Conservation (phyloP, 352 stramenopile species). For the Globisporangium yorkense region DNA sequence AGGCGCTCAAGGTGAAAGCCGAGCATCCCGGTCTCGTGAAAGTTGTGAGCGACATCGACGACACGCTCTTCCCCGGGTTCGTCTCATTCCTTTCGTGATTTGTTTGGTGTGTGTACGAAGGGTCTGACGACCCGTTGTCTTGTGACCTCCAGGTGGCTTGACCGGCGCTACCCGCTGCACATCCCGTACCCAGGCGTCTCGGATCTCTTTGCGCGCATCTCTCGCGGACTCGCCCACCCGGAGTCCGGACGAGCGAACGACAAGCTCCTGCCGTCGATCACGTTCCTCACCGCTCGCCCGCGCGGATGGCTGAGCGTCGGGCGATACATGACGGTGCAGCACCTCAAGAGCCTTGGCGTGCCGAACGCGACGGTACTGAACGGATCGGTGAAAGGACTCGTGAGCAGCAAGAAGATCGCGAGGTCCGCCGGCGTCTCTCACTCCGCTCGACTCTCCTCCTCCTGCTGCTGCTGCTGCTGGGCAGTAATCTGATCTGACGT, state of each 20-base stretch:
- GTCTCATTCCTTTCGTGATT: background rate
- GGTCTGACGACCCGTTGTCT: background rate
- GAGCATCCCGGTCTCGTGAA: constrained; percentile 61
- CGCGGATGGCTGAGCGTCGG: constrained; percentile 77
- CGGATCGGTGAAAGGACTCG: constrained; percentile 71
- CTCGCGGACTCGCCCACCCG: constrained; percentile 33
- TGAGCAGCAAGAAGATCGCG: constrained; percentile 81
- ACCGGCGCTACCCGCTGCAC: constrained; percentile 67
- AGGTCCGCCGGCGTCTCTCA: constrained; percentile 13
- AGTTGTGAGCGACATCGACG: constrained; percentile 85
- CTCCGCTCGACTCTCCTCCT: background rate
- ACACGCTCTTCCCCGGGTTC: constrained; percentile 71
- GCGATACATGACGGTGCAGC: constrained; percentile 72
- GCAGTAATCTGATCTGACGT: background rate
- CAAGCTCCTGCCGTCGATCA: constrained; percentile 47
- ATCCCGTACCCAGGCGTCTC: constrained; percentile 76
- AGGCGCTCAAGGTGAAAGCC: constrained; percentile 62
- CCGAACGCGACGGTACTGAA: constrained; percentile 74
- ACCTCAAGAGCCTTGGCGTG: constrained; percentile 68
- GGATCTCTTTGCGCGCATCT: constrained; percentile 62
- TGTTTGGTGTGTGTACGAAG: background rate
- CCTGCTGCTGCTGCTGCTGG: background rate
- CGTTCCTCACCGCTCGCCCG: constrained; percentile 74
- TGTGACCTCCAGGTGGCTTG: constrained; percentile 33
- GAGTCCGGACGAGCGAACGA: constrained; percentile 22